Evolutionary conservation across 2,329 filamentous ascomycete species (phyloP).

Genomic region (Pestalotiopsis sp.): DNA sequence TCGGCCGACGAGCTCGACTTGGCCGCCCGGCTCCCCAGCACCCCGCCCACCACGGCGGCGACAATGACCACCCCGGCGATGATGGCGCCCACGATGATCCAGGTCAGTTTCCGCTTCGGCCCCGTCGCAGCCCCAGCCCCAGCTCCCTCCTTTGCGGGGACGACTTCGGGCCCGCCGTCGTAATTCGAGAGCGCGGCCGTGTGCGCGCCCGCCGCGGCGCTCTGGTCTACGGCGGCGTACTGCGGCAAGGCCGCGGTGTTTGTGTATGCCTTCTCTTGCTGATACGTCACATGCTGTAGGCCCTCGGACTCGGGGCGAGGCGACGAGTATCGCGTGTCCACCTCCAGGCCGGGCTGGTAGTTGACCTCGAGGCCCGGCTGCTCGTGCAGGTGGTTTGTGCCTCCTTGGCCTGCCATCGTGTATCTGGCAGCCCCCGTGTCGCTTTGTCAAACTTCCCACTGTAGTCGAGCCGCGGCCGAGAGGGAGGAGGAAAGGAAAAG

Average conservation of each 20-base stretch:
- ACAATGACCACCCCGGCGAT: background rate
- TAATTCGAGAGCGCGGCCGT: background rate
- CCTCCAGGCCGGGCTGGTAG: constrained; percentile 8
- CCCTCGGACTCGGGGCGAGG: background rate
- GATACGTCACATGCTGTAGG: background rate
- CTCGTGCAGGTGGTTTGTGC: background rate
- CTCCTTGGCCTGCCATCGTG: background rate
- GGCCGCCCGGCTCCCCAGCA: constrained; percentile 8
- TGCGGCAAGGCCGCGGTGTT: background rate
- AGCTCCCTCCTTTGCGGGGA: background rate
- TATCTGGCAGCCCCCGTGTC: background rate
- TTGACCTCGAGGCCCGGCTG: background rate
- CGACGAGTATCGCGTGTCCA: background rate
- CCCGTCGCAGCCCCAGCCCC: background rate
- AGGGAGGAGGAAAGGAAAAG: background rate
- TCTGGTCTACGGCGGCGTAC: background rate
- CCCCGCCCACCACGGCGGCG: constrained; percentile 11
- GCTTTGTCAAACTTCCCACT: background rate
- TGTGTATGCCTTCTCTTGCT: background rate
- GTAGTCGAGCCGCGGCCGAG: background rate
- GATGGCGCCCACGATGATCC: constrained; percentile 10
- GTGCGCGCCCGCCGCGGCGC: background rate
- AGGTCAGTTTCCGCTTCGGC: background rate
- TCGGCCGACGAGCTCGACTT: background rate
- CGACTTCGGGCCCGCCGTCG: background rate